Base-by-base conservation (phyloP, 1,284 basidiomycete species). In the Tilletia setariae region DNA sequence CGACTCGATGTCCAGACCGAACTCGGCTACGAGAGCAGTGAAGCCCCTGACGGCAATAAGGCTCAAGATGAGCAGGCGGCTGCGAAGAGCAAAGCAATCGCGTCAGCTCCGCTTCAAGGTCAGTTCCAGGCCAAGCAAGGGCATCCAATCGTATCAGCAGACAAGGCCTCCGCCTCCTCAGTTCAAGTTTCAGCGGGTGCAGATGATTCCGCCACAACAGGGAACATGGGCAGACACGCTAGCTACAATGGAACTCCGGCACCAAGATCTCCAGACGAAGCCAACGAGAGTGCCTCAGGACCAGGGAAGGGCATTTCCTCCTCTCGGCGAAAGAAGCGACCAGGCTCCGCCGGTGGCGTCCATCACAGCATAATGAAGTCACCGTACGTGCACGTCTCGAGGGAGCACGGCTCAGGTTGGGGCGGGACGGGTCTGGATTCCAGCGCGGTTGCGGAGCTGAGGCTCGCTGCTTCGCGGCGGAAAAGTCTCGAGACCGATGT, bases 391-490 rank as follows among this genome's bases (percentile, higher is more conserved):
- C 1, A 53, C 28, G 35, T 30, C 28, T 61, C 25, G 30, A 32
- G 56, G 13, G 16, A 40, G 8, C 56, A 61, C 19, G 1, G 56
- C 56, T 61, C 56, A 15, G 30, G 30, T 7, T 61, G 56, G 56
- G 32, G 32, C 2, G 28, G 2, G 4, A 30, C 30, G 15, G 56
- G 28, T 19, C 28, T 61, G 30, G 28, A 61, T 30, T 61, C 56
- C 4, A 61, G 56, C 28, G 35, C 56, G 7, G 56, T 61, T 21
- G 56, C 56, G 28, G 56, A 61, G 56, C 56, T 61, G 3, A 32
- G 56, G 28, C 23, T 61, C 16, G 56, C 56, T 6, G 56, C 56
- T 15, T 61, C 56, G 19, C 56, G 56, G 21, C 56, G 56, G 56
- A 61, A 61, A 30, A 61, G 56, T 40, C 32, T 61, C 7, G 56